These are phyloP conservation scores for Telfairia occidentalis DNA, from an alignment of 331 rosid species.

Conservation along the genomic window DNA sequence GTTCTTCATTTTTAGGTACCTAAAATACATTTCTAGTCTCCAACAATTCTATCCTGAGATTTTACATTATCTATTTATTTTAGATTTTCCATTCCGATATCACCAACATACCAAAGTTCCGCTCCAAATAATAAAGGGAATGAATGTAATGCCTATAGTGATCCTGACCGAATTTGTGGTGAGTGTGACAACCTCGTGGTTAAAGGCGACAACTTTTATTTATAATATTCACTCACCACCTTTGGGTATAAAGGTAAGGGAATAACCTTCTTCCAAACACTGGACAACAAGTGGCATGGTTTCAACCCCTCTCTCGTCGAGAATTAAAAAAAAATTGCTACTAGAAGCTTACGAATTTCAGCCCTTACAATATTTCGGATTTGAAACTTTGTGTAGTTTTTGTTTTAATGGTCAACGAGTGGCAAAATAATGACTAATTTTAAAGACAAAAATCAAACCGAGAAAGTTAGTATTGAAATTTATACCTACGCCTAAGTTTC, in stretches of 20 bases:
- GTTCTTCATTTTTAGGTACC: background rate
- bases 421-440: background rate
- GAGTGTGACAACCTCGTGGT: background rate
- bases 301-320: background rate
- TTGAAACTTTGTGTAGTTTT: background rate
- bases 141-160: background rate
- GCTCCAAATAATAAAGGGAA: background rate
- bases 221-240: background rate
- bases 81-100: too few relatives aligned
- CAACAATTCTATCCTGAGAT: too few relatives aligned
- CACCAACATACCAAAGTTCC: background rate
- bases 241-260: background rate
- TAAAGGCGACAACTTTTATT: background rate
- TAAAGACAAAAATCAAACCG: background rate
- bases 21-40: background rate
- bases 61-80: too few relatives aligned
- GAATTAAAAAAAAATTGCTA: background rate
- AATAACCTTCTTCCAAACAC: background rate
- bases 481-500: background rate
- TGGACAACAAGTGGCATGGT: background rate
- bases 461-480: too few relatives aligned
- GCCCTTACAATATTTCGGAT: background rate
- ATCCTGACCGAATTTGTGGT: background rate
- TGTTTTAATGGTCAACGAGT: background rate
- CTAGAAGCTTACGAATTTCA: background rate